Conservation (phyloP, 2,329 filamentous ascomycete genomes). For the Paecilomyces variotii region DNA sequence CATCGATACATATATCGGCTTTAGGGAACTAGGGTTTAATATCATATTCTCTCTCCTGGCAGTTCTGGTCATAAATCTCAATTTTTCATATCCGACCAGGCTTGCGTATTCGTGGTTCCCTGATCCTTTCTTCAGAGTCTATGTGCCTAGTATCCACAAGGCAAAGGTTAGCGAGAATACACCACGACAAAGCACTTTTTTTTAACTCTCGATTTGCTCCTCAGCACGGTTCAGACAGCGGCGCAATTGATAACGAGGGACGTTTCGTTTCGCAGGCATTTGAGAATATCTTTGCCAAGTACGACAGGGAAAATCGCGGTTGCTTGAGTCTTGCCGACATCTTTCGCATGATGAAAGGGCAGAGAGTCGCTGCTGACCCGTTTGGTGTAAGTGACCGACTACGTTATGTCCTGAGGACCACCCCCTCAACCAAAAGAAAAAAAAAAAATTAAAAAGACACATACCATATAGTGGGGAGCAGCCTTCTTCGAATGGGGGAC, state of each 20-base stretch:
- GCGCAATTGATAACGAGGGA: slow-evolving; percentile 39
- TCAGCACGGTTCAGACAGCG: slow-evolving; percentile 28
- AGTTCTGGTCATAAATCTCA: slow-evolving; percentile 31
- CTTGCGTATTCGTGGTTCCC: slow-evolving; percentile 28
- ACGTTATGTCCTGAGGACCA: not conserved
- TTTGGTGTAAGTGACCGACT: slow-evolving; percentile 24
- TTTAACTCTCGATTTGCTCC: not conserved
- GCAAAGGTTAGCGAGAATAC: slow-evolving; percentile 23
- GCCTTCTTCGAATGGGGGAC: slow-evolving; percentile 36
- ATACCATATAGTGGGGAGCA: slow-evolving; percentile 27
- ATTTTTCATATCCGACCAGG: slow-evolving; percentile 40
- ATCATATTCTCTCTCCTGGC: slow-evolving; percentile 33
- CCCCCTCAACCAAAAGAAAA: too few species aligned
- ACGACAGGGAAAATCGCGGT: slow-evolving; percentile 30
- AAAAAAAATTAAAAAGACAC: too few species aligned
- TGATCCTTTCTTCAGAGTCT: slow-evolving; percentile 32
- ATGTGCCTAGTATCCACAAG: slow-evolving; percentile 33
- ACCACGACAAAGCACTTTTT: too few species aligned
- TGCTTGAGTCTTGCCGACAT: slow-evolving; percentile 34
- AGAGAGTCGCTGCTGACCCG: slow-evolving; percentile 34
- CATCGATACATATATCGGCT: slow-evolving; percentile 32
- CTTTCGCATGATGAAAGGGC: slow-evolving; percentile 30
- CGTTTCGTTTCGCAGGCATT: slow-evolving; percentile 40
- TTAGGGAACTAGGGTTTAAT: slow-evolving; percentile 34
- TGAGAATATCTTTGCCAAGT: slow-evolving; percentile 43